Evolutionary conservation across 2,329 filamentous ascomycete genomes (phyloP).

Genomic region (Fusarium foetens): DNA sequence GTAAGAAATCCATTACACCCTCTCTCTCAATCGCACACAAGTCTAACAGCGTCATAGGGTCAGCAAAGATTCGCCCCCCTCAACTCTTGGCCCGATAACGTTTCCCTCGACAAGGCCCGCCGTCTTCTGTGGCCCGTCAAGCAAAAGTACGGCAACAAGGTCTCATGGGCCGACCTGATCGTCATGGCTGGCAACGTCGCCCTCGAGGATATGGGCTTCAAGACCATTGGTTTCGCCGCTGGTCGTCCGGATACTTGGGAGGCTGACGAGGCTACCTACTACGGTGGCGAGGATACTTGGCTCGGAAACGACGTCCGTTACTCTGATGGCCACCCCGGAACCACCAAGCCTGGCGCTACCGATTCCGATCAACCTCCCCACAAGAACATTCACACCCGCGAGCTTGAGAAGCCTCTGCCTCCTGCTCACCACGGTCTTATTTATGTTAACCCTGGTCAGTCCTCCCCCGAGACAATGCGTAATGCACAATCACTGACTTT

Average conservation of each 20-base stretch:
- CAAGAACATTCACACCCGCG: conserved; percentile 64
- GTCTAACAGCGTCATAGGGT: conserved; percentile 52
- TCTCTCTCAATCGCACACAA: neutral
- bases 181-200: conserved; percentile 80
- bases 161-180: conserved; percentile 81
- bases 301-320: conserved; percentile 81
- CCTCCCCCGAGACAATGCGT: fast-evolving
- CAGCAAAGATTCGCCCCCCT: conserved; percentile 86
- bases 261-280: conserved; percentile 80
- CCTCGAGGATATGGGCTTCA: conserved; percentile 80
- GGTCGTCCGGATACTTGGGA: conserved; percentile 79
- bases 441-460: conserved; percentile 21
- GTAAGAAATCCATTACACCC: conserved; percentile 31
- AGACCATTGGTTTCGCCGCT: conserved; percentile 77
- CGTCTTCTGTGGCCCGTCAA: conserved; percentile 82
- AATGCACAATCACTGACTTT: neutral
- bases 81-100: conserved; percentile 85
- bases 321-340: conserved; percentile 64
- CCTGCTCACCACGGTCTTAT: conserved; percentile 65
- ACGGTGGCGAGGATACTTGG: conserved; percentile 79
- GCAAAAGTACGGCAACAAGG: conserved; percentile 85
- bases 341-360: conserved; percentile 23
- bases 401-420: conserved; percentile 75
- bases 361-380: conserved; percentile 16
- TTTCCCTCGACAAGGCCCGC: conserved; percentile 81